Conservation (phyloP, 2,329 filamentous ascomycete species). For the Botrytis cinerea region DNA sequence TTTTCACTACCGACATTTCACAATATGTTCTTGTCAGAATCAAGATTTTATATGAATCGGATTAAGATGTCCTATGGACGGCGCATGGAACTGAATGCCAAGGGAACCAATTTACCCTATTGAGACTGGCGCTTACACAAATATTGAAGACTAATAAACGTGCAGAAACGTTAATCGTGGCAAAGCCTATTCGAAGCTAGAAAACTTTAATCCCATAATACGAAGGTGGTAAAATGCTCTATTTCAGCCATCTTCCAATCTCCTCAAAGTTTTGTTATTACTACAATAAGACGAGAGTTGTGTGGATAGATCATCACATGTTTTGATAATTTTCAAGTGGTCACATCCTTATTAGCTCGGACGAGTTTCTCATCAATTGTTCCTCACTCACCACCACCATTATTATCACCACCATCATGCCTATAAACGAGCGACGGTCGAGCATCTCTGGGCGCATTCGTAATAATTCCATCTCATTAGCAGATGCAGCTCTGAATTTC, state of each 20-base stretch:
- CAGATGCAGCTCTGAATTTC: slow-evolving; percentile 29
- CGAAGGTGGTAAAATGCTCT: background rate
- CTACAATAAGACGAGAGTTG: background rate
- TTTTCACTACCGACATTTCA: background rate
- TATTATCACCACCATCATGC: background rate
- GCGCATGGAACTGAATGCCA: background rate
- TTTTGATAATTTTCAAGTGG: background rate
- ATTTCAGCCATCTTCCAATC: background rate
- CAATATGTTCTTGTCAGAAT: background rate
- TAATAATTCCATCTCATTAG: slow-evolving; percentile 25
- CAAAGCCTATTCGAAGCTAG: background rate
- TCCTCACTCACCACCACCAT: background rate
- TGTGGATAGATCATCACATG: background rate
- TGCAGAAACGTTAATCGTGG: background rate
- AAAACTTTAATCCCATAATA: background rate
- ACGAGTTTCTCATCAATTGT: background rate
- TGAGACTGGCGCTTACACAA: background rate
- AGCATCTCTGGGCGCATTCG: slow-evolving; percentile 20
- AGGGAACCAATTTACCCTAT: background rate
- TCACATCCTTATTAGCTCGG: background rate
- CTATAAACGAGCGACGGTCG: background rate
- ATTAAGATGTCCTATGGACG: background rate
- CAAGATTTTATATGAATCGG: background rate
- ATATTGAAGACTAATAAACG: background rate
- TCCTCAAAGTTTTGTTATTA: background rate